phyloP scores from a whole-genome alignment of 345 rosid genomes.

The Lepidium africanum region DNA sequence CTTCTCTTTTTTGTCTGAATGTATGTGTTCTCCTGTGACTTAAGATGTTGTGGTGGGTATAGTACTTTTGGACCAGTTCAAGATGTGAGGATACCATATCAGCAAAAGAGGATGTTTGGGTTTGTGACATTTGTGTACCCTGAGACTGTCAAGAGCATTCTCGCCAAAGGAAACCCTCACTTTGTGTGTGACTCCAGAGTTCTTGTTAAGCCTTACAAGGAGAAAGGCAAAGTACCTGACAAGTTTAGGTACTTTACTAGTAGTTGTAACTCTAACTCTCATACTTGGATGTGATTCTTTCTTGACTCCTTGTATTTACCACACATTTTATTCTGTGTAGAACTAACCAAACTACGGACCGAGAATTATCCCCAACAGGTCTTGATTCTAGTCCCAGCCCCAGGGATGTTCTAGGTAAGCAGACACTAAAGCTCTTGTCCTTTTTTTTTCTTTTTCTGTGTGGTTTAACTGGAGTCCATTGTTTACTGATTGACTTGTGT shows the following conservation, averaged over 20 bases:
- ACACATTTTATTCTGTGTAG: background rate
- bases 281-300: background rate
- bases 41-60: constrained; percentile 13
- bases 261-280: background rate
- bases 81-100: constrained; percentile 93
- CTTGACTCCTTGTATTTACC: background rate
- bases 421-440: constrained; percentile 28
- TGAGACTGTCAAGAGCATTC: constrained; percentile 82
- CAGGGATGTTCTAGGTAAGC: constrained; percentile 39
- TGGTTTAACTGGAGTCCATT: background rate
- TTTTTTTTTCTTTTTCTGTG: background rate
- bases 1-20: background rate
- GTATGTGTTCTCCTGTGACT: background rate
- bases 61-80: constrained; percentile 91
- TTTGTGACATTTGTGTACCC: constrained; percentile 83
- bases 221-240: constrained; percentile 92
- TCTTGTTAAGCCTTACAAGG: constrained; percentile 92
- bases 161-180: constrained; percentile 91
- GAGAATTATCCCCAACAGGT: constrained; percentile 52
- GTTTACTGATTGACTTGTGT: constrained; percentile 5
- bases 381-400: constrained; percentile 66
- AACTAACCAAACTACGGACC: constrained; percentile 23
- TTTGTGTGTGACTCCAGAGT: constrained; percentile 90
- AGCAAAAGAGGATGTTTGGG: constrained; percentile 97
- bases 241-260: constrained; percentile 49